Conservation (phyloP, 306 rosid species). For the Glycine tomentella region DNA sequence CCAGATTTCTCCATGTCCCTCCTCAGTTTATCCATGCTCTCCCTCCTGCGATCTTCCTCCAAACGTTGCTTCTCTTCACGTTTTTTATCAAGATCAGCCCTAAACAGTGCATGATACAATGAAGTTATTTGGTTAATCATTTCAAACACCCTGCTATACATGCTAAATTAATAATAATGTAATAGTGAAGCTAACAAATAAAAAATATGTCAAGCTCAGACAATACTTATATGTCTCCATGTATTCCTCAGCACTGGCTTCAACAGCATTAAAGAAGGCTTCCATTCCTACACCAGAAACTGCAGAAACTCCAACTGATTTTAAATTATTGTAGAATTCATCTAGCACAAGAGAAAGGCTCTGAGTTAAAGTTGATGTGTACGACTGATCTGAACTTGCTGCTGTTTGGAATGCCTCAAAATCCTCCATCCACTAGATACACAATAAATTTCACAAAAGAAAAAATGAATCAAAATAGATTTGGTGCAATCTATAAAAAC, state of each 20-base stretch:
- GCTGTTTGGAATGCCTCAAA: slow-evolving; percentile 86
- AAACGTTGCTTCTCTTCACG: slow-evolving; percentile 73
- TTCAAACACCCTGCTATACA: neutral
- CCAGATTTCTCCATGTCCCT: slow-evolving; percentile 73
- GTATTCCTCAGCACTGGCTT: slow-evolving; percentile 76
- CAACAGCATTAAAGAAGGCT: slow-evolving; percentile 73
- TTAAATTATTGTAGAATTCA: slow-evolving; percentile 84
- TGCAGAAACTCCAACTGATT: slow-evolving; percentile 85
- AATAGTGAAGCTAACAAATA: neutral
- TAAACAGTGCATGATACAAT: slow-evolving; percentile 39
- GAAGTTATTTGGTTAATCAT: slow-evolving; percentile 25
- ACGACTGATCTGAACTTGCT: slow-evolving; percentile 62
- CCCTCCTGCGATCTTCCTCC: slow-evolving; percentile 81
- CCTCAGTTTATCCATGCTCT: slow-evolving; percentile 74
- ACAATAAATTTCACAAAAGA: slow-evolving; percentile 26
- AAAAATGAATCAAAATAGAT: neutral
- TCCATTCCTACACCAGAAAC: slow-evolving; percentile 82
- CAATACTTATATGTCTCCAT: slow-evolving; percentile 77
- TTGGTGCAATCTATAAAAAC: slow-evolving; percentile 22
- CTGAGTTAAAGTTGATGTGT: slow-evolving; percentile 67
- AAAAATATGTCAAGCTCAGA: slow-evolving; percentile 30
- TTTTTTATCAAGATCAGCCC: slow-evolving; percentile 89
- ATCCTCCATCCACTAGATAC: slow-evolving; percentile 86
- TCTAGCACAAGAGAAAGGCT: slow-evolving; percentile 81
- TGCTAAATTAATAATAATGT: slow-evolving; percentile 6